Percentiles rank a stretch among this genome's conserved stretches.
phyloP scores from a whole-genome alignment of 768 basidiomycete species.

The Megacollybia marginata region DNA sequence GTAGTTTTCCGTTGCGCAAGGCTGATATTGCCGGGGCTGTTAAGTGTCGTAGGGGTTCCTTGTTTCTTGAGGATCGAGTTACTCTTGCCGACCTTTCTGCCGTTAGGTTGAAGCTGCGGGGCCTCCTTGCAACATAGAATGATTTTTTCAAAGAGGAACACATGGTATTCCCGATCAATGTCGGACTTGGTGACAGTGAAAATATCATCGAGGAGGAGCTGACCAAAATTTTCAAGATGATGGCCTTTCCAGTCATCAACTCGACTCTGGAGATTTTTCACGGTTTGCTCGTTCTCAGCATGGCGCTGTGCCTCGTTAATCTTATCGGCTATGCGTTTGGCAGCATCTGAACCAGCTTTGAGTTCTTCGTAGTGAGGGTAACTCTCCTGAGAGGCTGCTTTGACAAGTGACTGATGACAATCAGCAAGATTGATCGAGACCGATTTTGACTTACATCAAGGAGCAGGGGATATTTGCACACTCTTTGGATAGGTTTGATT shows the following conservation, averaged over 20 bases:
- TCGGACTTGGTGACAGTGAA: constrained; percentile 96
- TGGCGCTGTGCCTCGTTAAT: constrained; percentile 94
- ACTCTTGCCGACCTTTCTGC: constrained; percentile 72
- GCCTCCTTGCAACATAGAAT: constrained; percentile 98
- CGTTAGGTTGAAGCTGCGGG: constrained; percentile 43
- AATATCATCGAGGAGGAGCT: constrained; percentile 89
- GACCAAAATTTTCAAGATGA: constrained; percentile 89
- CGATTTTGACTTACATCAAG: constrained; percentile 62
- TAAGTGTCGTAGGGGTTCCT: constrained; percentile 35
- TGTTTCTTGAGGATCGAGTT: constrained; percentile 89
- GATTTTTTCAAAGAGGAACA: constrained; percentile 98
- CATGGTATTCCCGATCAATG: constrained; percentile 95
- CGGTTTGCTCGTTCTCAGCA: constrained; percentile 86
- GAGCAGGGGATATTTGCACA: constrained; percentile 96
- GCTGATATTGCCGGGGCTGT: constrained; percentile 42
- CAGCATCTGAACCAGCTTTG: constrained; percentile 74
- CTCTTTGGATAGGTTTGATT: constrained; percentile 97
- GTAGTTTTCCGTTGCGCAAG: constrained; percentile 70
- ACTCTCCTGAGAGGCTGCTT: constrained; percentile 53
- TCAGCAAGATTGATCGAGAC: constrained; percentile 7
- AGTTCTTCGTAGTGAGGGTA: constrained; percentile 78
- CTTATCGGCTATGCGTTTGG: constrained; percentile 89
- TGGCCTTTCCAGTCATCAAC: constrained; percentile 99
- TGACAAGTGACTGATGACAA: constrained; percentile 57
- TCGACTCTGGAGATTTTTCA: constrained; percentile 74